Conservation (phyloP, 768 basidiomycete genomes). For the Tricholoma hemisulphureum region DNA sequence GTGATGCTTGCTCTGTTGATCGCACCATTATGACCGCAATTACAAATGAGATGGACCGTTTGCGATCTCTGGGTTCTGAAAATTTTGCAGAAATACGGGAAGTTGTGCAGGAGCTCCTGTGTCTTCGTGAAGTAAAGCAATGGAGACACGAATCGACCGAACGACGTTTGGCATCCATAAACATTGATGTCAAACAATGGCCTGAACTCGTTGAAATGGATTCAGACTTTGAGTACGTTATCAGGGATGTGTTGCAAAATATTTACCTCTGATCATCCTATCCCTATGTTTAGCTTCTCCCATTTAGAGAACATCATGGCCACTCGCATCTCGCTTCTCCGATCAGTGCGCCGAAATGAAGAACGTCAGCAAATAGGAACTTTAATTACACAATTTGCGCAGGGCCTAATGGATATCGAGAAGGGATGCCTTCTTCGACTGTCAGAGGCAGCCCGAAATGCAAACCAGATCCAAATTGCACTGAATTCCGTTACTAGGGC, state of each 20-base stretch:
- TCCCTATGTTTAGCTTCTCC: slow-evolving; percentile 47
- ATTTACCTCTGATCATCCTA: background rate
- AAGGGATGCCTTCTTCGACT: slow-evolving; percentile 68
- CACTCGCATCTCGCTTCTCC: slow-evolving; percentile 78
- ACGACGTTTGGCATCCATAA: slow-evolving; percentile 30
- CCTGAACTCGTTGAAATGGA: slow-evolving; percentile 47
- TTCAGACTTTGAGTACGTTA: slow-evolving; percentile 64
- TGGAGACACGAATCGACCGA: slow-evolving; percentile 51
- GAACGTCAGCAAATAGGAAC: slow-evolving; percentile 76
- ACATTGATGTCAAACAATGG: slow-evolving; percentile 36
- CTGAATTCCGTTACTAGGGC: slow-evolving; percentile 82
- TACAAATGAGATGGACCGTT: slow-evolving; percentile 57
- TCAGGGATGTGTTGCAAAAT: background rate
- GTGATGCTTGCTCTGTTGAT: slow-evolving; percentile 52
- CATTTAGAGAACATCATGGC: slow-evolving; percentile 77
- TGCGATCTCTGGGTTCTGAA: slow-evolving; percentile 71
- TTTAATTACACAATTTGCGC: slow-evolving; percentile 52
- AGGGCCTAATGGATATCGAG: slow-evolving; percentile 57
- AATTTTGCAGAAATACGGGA: slow-evolving; percentile 74
- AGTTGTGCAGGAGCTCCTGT: slow-evolving; percentile 71
- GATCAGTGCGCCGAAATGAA: slow-evolving; percentile 66
- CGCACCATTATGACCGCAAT: slow-evolving; percentile 50
- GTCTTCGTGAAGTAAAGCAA: slow-evolving; percentile 68
- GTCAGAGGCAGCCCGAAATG: slow-evolving; percentile 67
- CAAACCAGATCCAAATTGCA: slow-evolving; percentile 74